Evolutionary conservation across 768 basidiomycete genomes (phyloP).

Genomic region (Guyanaporus albipodus): DNA sequence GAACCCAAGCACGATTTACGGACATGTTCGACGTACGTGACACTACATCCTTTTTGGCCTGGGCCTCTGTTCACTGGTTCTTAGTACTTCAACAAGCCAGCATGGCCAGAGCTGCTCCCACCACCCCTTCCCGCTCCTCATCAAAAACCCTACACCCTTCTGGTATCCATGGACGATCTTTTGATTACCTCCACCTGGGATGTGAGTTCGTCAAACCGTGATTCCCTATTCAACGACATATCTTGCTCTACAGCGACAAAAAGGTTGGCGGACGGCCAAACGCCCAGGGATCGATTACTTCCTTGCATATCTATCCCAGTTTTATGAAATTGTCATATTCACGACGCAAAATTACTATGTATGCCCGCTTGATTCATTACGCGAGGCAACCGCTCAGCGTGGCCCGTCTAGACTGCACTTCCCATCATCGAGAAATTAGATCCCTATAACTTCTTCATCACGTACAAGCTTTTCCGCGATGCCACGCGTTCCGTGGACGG

Average conservation of each 20-base stretch:
- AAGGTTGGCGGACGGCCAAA: constrained; percentile 97
- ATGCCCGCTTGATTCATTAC: constrained; percentile 29
- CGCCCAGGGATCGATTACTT: constrained; percentile 98
- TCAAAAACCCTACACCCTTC: constrained; percentile 87
- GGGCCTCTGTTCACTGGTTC: background rate
- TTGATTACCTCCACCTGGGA: constrained; percentile 93
- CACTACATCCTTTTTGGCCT: background rate
- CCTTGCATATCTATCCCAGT: constrained; percentile 93
- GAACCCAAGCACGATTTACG: constrained; percentile 57
- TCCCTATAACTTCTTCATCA: constrained; percentile 85
- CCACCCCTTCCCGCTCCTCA: constrained; percentile 78
- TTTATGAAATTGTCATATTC: constrained; percentile 97
- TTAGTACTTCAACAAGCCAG: constrained; percentile 90
- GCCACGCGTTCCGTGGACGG: constrained; percentile 81
- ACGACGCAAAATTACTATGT: constrained; percentile 89
- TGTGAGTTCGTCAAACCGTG: constrained; percentile 48
- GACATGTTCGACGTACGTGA: constrained; percentile 65
- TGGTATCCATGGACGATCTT: constrained; percentile 89
- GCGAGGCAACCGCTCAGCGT: background rate
- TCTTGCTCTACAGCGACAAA: constrained; percentile 60
- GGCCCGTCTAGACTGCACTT: constrained; percentile 63
- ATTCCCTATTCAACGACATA: background rate
- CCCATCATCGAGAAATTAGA: constrained; percentile 93
- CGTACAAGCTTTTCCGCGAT: constrained; percentile 90
- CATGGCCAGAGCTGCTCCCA: constrained; percentile 89